A percentile compares a stretch with the other conserved stretches of the same genome.
These are phyloP conservation scores for Neurospora discreta DNA, from an alignment of 495 filamentous ascomycete species.

Conservation along the genomic window DNA sequence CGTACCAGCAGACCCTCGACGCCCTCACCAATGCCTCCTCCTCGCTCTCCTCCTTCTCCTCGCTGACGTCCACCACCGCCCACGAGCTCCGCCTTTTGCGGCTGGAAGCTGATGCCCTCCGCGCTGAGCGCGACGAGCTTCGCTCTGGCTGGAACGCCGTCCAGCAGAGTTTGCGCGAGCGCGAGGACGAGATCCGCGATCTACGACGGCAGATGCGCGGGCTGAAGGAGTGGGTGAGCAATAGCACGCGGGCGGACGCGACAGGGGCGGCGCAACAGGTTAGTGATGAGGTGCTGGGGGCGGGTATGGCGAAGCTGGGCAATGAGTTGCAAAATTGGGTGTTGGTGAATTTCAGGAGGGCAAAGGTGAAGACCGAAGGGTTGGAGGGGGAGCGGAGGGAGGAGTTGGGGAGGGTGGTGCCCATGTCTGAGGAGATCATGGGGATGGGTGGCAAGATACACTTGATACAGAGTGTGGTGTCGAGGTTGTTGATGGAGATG, in stretches of 20 bases:
- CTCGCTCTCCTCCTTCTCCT: not conserved
- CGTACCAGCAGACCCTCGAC: constrained; percentile 28
- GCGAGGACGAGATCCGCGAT: constrained; percentile 32
- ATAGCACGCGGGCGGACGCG: constrained; percentile 29
- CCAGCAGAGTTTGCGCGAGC: constrained; percentile 22
- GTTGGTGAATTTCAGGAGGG: constrained; percentile 41
- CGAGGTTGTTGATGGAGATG: constrained; percentile 36
- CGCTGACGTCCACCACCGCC: constrained; percentile 11
- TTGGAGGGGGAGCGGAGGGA: constrained; percentile 20
- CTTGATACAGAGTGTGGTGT: constrained; percentile 41
- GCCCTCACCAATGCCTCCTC: constrained; percentile 16
- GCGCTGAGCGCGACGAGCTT: constrained; percentile 28
- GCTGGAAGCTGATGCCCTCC: constrained; percentile 27
- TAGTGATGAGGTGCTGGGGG: constrained; percentile 43
- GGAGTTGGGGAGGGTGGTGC: constrained; percentile 34
- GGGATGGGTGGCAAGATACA: constrained; percentile 37
- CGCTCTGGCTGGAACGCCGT: constrained; percentile 30
- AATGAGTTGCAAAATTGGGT: constrained; percentile 50
- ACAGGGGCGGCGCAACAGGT: constrained; percentile 29
- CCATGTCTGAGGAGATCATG: constrained; percentile 35
- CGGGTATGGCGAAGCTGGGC: constrained; percentile 34
- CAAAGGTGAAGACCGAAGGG: constrained; percentile 35
- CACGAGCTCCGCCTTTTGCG: constrained; percentile 28
- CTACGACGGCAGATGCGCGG: constrained; percentile 38
- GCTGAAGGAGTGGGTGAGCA: constrained; percentile 46